A percentile compares a stretch with the other conserved stretches of the same genome.
phyloP scores from a whole-genome alignment of 331 rosid genomes.

The Quercus tomentella region DNA sequence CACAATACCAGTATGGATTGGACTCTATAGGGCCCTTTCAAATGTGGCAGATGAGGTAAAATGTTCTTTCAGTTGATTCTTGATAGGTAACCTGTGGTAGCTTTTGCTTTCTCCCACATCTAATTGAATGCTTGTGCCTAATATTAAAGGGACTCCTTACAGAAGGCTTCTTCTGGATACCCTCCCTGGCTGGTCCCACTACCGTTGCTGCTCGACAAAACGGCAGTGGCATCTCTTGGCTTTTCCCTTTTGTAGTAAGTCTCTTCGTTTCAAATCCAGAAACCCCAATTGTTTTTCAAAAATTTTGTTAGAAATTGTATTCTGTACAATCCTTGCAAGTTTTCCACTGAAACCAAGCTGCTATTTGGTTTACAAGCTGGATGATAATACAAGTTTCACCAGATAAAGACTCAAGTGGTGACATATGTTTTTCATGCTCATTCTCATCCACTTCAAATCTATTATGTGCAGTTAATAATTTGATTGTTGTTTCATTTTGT shows the following conservation, averaged over 20 bases:
- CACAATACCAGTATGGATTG: conserved; percentile 97
- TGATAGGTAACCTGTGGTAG: background rate
- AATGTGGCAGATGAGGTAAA: conserved; percentile 93
- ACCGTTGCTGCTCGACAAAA: conserved; percentile 76
- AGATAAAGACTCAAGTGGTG: background rate
- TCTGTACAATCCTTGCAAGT: background rate
- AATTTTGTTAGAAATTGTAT: background rate
- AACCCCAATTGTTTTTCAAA: background rate
- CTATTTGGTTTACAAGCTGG: background rate
- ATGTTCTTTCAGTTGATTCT: conserved; percentile 18
- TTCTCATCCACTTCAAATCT: background rate
- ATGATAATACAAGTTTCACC: background rate
- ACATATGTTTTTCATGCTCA: background rate
- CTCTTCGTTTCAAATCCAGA: conserved; percentile 20
- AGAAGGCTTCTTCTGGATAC: conserved; percentile 99
- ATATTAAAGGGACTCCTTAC: conserved; percentile 80
- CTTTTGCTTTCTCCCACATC: conserved; percentile 10
- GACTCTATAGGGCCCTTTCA: conserved; percentile 91
- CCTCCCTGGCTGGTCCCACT: conserved; percentile 97
- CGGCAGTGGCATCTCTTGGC: conserved; percentile 95
- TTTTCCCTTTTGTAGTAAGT: conserved; percentile 93
- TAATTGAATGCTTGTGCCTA: conserved; percentile 20
- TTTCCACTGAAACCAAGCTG: background rate
- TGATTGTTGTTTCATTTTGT: background rate
- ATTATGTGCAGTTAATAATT: background rate